Evolutionary conservation across 192 early-diverging fungal species (phyloP).

Genomic region (Chytriomyces hyalinus): DNA sequence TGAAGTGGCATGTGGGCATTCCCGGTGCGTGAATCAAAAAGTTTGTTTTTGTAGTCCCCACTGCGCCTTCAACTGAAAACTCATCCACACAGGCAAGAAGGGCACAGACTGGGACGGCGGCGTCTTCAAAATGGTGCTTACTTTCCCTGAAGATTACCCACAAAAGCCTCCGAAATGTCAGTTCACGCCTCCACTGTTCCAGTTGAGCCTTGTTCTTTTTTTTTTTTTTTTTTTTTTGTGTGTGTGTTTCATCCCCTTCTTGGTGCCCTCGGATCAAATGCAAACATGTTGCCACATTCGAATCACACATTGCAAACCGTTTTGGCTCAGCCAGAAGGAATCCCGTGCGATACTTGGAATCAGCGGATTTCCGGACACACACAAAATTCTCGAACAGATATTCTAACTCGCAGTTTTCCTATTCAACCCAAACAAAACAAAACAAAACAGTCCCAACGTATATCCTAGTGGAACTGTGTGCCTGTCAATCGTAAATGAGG

Average conservation of each 20-base stretch:
- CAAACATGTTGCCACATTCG: too few relatives aligned
- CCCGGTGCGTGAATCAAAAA: constrained; percentile 57
- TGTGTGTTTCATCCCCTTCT: too few relatives aligned
- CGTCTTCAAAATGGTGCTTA: constrained; percentile 80
- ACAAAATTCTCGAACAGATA: too few relatives aligned
- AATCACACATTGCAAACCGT: too few relatives aligned
- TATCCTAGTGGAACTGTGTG: constrained; percentile 98
- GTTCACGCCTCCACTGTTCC: constrained; percentile 45
- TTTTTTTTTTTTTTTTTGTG: too few relatives aligned
- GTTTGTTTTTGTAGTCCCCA: neutral
- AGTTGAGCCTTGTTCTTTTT: neutral
- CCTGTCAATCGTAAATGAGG: constrained; percentile 93
- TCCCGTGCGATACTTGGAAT: too few relatives aligned
- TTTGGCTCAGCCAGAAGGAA: too few relatives aligned
- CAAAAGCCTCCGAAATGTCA: constrained; percentile 84
- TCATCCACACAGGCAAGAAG: constrained; percentile 45
- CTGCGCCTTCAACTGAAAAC: neutral
- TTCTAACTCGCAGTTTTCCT: too few relatives aligned
- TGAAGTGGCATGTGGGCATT: constrained; percentile 83
- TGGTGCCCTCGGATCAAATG: too few relatives aligned
- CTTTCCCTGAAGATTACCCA: constrained; percentile 90
- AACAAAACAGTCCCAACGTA: constrained; percentile 73
- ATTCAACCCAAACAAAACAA: too few relatives aligned
- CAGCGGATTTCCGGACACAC: too few relatives aligned
- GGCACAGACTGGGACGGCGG: constrained; percentile 82